Evolutionary conservation across 495 filamentous ascomycete species (phyloP).

Genomic region (Talaromyces adpressus): DNA sequence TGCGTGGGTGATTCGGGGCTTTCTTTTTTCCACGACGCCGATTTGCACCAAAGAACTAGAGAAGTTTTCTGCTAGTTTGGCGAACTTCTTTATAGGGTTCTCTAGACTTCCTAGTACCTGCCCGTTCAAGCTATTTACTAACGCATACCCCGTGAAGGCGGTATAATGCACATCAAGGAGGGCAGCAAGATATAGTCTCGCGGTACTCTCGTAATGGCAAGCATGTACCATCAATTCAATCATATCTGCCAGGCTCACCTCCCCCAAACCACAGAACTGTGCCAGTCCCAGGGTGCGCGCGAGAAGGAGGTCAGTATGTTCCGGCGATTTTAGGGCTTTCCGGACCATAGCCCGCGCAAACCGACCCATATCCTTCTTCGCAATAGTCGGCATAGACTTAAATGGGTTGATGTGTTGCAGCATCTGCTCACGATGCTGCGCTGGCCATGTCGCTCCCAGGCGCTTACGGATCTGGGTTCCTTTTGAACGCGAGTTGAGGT

Average conservation of each 20-base stretch:
- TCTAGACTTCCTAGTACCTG: neutral
- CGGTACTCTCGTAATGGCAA: neutral
- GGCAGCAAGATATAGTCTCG: neutral
- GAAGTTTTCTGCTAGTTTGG: neutral
- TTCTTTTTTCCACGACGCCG: neutral
- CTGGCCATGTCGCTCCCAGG: neutral
- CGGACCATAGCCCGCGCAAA: slow-evolving; percentile 14
- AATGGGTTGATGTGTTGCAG: neutral
- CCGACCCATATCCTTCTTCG: slow-evolving; percentile 8
- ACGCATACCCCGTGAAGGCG: neutral
- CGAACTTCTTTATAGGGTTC: neutral
- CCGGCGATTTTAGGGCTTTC: neutral
- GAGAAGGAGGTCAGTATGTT: neutral
- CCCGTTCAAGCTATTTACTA: neutral
- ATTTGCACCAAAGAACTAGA: neutral
- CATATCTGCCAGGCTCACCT: neutral
- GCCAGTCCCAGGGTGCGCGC: neutral
- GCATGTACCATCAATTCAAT: neutral
- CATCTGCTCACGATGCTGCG: neutral
- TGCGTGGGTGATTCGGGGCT: neutral
- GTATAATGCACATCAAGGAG: neutral
- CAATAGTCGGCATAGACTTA: neutral
- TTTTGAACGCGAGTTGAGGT: neutral
- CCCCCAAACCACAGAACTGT: neutral
- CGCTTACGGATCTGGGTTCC: neutral